These are phyloP conservation scores for Beauveria bassiana DNA, from an alignment of 2,329 filamentous ascomycete genomes.

Conservation along the genomic window DNA sequence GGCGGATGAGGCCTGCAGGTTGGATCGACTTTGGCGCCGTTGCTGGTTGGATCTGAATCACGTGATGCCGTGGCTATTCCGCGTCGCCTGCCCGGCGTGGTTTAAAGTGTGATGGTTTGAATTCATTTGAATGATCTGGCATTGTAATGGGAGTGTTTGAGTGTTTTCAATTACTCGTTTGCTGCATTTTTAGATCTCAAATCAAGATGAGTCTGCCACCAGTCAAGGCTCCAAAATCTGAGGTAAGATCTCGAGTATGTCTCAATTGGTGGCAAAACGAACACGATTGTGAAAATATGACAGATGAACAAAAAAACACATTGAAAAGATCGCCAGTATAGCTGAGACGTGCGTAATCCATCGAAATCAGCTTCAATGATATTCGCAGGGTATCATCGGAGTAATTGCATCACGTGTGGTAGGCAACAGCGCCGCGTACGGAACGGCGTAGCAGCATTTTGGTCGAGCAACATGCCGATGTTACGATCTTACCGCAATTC, in stretches of 20 bases:
- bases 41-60: not conserved
- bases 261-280: too few relatives aligned
- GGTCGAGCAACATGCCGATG: not conserved
- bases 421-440: not conserved
- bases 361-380: not conserved
- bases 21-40: not conserved
- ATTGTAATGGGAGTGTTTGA: not conserved
- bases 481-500: too few relatives aligned
- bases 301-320: too few relatives aligned
- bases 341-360: not conserved
- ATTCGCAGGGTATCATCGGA: not conserved
- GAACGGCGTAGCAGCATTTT: not conserved
- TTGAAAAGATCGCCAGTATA: not conserved
- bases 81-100: not conserved
- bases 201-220: too few relatives aligned
- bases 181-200: too few relatives aligned
- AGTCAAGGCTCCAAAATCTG: too few relatives aligned
- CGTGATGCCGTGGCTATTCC: not conserved
- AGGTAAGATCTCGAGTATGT: too few relatives aligned
- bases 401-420: not conserved
- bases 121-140: not conserved
- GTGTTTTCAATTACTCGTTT: not conserved
- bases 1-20: not conserved
- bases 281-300: too few relatives aligned
- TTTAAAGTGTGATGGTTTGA: not conserved